phyloP scores from a whole-genome alignment of 495 filamentous ascomycete genomes.

The Hypomontagnella monticulosa region DNA sequence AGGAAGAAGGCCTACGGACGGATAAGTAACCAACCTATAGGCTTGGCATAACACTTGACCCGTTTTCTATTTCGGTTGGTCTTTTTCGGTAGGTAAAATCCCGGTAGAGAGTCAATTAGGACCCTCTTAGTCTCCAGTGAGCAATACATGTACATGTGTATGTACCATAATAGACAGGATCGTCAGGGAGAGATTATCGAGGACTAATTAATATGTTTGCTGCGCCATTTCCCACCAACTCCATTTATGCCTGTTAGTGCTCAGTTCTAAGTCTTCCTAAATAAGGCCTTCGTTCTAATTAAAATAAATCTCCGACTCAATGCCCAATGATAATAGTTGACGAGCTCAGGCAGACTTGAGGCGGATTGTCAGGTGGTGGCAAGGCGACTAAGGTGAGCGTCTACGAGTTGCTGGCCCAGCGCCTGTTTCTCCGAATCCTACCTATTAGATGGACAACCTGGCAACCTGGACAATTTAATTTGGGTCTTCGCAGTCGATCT shows the following conservation, averaged over 20 bases:
- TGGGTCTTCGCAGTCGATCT: not conserved
- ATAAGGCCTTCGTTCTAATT: conserved; percentile 11
- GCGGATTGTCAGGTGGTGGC: conserved; percentile 15
- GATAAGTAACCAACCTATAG: conserved; percentile 8
- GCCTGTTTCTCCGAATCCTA: not conserved
- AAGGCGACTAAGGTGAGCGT: conserved; percentile 13
- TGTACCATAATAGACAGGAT: too few species aligned
- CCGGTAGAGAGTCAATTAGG: conserved; percentile 2
- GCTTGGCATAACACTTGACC: conserved; percentile 39
- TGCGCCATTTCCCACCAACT: conserved; percentile 23
- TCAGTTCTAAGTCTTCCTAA: too few species aligned
- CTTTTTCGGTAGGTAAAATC: conserved; percentile 25
- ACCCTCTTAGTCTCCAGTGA: conserved; percentile 8
- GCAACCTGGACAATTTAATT: not conserved
- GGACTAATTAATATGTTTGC: conserved; percentile 9
- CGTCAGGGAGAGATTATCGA: conserved; percentile 35
- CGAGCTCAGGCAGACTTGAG: not conserved
- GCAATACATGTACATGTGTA: conserved; percentile 23
- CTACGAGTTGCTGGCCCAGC: conserved; percentile 20
- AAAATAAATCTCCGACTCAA: not conserved
- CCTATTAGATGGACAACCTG: not conserved
- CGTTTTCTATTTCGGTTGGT: conserved; percentile 41
- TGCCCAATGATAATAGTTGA: not conserved
- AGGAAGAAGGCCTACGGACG: not conserved
- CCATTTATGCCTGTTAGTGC: not conserved